Percentiles rank a stretch among this genome's conserved stretches.
Evolutionary conservation across 1,139 yeast species (phyloP).

Genomic region (Yamadazyma sp.): DNA sequence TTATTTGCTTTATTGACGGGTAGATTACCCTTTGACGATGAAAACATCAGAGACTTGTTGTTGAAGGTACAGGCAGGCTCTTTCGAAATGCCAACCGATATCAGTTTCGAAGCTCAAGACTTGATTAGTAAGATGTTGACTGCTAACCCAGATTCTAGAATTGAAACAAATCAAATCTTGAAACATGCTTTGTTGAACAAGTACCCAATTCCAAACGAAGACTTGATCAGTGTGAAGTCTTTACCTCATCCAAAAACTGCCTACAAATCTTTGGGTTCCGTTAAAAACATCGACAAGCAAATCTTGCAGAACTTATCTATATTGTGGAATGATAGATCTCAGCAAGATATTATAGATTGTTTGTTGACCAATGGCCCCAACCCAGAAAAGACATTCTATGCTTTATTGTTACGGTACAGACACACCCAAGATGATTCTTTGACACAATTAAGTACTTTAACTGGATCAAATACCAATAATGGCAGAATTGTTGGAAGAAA

Average conservation of each 20-base stretch:
- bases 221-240: slow-evolving; percentile 50
- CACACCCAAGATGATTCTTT: slow-evolving; percentile 41
- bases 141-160: slow-evolving; percentile 75
- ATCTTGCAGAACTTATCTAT: slow-evolving; percentile 69
- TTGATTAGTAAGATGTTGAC: slow-evolving; percentile 70
- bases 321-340: slow-evolving; percentile 71
- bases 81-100: slow-evolving; percentile 68
- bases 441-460: slow-evolving; percentile 15
- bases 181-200: slow-evolving; percentile 72
- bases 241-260: slow-evolving; percentile 67
- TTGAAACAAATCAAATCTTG: slow-evolving; percentile 73
- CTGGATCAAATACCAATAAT: slow-evolving; percentile 21
- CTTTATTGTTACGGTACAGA: slow-evolving; percentile 57
- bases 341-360: slow-evolving; percentile 53
- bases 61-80: slow-evolving; percentile 75
- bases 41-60: slow-evolving; percentile 66
- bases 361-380: slow-evolving; percentile 58
- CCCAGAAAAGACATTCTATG: slow-evolving; percentile 76
- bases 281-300: slow-evolving; percentile 57
- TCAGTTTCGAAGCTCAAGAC: slow-evolving; percentile 69
- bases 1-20: slow-evolving; percentile 77
- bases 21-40: slow-evolving; percentile 80
- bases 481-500: slow-evolving; percentile 20
- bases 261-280: slow-evolving; percentile 45
- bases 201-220: slow-evolving; percentile 55